Conservation (phyloP, 1,284 basidiomycete species). For the Ganoderma leucocontextum region DNA sequence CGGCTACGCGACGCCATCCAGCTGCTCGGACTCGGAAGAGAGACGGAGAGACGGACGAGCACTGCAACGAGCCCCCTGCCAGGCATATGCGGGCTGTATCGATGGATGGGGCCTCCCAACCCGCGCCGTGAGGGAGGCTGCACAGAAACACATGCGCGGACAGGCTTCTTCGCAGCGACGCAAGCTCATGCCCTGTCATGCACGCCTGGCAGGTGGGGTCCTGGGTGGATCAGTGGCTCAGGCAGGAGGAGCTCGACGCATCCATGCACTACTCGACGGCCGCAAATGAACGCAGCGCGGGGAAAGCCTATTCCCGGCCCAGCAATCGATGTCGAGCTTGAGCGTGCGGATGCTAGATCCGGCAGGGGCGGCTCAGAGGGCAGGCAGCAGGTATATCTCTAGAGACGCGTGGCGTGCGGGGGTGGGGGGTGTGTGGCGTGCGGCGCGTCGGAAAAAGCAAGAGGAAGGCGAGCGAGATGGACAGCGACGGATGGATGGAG, state of each 20-base stretch:
- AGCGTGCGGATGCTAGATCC: slow-evolving; percentile 1
- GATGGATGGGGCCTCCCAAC: background rate
- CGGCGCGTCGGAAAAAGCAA: background rate
- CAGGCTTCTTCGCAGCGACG: slow-evolving; percentile 2
- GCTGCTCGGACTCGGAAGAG: background rate
- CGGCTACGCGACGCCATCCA: background rate
- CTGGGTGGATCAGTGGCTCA: background rate
- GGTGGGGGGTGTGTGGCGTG: slow-evolving; percentile 2
- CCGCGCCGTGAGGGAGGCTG: background rate
- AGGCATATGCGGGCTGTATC: slow-evolving; percentile 9
- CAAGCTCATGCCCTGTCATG: slow-evolving; percentile 6
- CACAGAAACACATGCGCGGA: background rate
- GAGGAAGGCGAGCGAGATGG: background rate
- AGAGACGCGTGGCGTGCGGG: slow-evolving; percentile 5
- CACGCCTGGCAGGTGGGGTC: background rate
- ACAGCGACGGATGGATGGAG: background rate
- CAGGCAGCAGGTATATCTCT: background rate
- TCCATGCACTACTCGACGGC: background rate
- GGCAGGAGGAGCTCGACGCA: slow-evolving; percentile 3
- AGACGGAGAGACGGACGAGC: background rate
- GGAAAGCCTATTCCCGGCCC: background rate
- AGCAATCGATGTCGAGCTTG: background rate
- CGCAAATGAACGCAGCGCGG: slow-evolving; percentile 4
- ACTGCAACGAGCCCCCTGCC: background rate
- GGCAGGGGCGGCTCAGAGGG: background rate